phyloP scores from a whole-genome alignment of 2,329 filamentous ascomycete genomes.

The Talaromyces islandicus region DNA sequence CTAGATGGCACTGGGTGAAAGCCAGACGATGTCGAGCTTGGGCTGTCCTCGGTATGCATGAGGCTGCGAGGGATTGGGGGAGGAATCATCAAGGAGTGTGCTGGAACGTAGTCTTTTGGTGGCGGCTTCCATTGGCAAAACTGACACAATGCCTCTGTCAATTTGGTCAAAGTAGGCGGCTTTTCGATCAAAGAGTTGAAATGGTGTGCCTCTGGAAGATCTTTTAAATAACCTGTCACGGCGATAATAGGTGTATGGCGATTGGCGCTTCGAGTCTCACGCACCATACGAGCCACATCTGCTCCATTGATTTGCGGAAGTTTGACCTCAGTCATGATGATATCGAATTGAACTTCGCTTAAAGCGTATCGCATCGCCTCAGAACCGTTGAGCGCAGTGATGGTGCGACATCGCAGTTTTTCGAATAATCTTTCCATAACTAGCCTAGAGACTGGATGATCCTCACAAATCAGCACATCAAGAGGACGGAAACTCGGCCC shows the following conservation, averaged over 20 bases:
- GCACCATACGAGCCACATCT: conserved; percentile 95
- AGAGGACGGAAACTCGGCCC: conserved; percentile 82
- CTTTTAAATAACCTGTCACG: conserved; percentile 96
- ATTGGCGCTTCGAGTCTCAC: conserved; percentile 93
- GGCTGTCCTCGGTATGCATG: conserved; percentile 67
- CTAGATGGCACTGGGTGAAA: conserved; percentile 66
- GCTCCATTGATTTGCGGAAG: conserved; percentile 90
- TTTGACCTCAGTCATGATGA: conserved; percentile 97
- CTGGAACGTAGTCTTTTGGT: conserved; percentile 47
- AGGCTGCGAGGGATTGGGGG: conserved; percentile 57
- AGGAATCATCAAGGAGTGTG: conserved; percentile 55
- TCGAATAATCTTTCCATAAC: conserved; percentile 99
- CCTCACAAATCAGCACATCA: conserved; percentile 93
- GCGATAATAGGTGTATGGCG: conserved; percentile 91
- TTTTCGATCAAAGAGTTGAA: conserved; percentile 96
- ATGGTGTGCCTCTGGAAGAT: conserved; percentile 88
- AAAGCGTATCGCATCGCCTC: conserved; percentile 91
- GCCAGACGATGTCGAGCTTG: conserved; percentile 69
- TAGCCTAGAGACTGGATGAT: conserved; percentile 91
- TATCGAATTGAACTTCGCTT: conserved; percentile 97
- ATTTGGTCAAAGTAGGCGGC: conserved; percentile 84
- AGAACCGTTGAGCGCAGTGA: conserved; percentile 81
- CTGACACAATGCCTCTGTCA: conserved; percentile 79
- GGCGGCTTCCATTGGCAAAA: conserved; percentile 93
- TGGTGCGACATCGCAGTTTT: conserved; percentile 89